Evolutionary conservation across 768 basidiomycete species (phyloP), one percentile per base, ranked within the genome.

Genomic region (Lentinula detonsa): DNA sequence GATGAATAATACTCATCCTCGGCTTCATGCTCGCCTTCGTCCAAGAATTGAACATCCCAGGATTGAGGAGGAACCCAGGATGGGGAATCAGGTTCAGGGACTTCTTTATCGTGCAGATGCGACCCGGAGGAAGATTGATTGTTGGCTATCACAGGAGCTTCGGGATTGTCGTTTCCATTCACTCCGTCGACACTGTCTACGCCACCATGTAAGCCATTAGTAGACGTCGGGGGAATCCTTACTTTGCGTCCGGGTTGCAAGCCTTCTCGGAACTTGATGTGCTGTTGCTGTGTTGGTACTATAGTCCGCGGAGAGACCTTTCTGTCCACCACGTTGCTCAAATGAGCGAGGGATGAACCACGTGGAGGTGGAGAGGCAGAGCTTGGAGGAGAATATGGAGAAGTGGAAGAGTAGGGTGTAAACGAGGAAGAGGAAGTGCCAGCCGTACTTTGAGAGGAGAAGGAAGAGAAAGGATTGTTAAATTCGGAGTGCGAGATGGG

Each of bases 1-100:
- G 75, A 74, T 1, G 80, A 75, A 49, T 78, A 72, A 18, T 74
- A 75, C 6, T 71, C 74, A 18, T 63, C 69, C 2, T 77, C 76
- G 50, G 71, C 73, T 5, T 74, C 80, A 3, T 79, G 78, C 56
- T 77, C 79, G 51, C 82, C 81, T n/a, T 23, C 31, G 16, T 42
- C 56, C 16, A 42, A 16, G 18, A 42, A 42, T 16, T 59, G 45
- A 13, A 90, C 86, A 1, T 79, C 86, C 90, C 91, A 92, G 59
- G 88, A 90, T 67, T 91, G 83, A 1, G 91, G 91, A 5, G 91
- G 75, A 2, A 72, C 81, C 91, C 91, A 93, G 21, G 72, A 70
- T 39, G 75, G 67, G 64, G 75, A 64, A 53, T 70, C 58, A 9
- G 66, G 53, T 9, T 35, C 37, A 23, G 15, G 54, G 0, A 66